Evolutionary conservation across 1,284 basidiomycete genomes (phyloP), one percentile per base, ranked within the genome.

Genomic region (Singerocomus inundabilis): DNA sequence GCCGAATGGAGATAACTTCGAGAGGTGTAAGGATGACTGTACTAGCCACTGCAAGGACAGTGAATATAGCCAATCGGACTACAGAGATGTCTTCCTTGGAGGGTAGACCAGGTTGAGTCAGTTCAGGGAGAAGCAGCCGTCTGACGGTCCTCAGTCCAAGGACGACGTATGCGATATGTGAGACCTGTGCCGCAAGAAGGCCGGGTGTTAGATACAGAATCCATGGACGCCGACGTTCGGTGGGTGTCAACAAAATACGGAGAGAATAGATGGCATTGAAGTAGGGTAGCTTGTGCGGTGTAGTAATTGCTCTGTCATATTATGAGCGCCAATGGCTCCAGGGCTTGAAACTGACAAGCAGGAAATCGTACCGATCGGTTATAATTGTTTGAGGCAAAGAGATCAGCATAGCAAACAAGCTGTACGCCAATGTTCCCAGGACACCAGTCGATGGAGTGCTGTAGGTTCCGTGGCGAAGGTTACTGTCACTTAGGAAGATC

Each of bases 121-220:
- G 65, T 16, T 77, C 71, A n/a, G 84, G 87, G 9, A 94, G 66
- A 38, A 94, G 74, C 37, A 85, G 58, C 26, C 78, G 73, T 43
- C 88, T 84, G 50, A 91, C 66, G 13, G 81, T 77, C 25, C 82
- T 78, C 25, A 91, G 73, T 45, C 85, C 72, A n/a, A 92, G 69
- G 31, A 85, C 80, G 48, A 86, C 77, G 56, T 87, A 85, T 7
- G 75, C 63, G 15, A 91, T 77, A 57, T 91, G 88, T 21, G 81
- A 57, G 31, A 82, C 73, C 60, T 91, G 82, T 0, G 85, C 76
- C 2, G 79, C 72, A 51, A 94, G 78, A 25, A 95, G 78, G 16
- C 92, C 92, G 0, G 92, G 93, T 0, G 91, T 93, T 44, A 89
- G 64, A 68, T 92, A 95, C 33, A 95, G 70, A 28, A 84, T 76